phyloP scores from a whole-genome alignment of 2,329 filamentous ascomycete species.

The Aspergillus sp. region DNA sequence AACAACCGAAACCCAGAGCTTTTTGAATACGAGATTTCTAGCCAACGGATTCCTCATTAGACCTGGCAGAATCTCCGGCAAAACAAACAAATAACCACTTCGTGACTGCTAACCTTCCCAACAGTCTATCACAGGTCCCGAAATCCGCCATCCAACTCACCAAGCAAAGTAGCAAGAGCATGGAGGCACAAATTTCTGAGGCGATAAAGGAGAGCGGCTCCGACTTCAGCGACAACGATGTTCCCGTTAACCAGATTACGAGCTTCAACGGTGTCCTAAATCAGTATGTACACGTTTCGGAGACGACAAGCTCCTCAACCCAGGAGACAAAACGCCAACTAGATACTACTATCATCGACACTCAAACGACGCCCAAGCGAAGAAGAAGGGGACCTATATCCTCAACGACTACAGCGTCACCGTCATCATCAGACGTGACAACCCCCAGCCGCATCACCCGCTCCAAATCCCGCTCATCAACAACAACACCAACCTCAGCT shows the following conservation, averaged over 20 bases:
- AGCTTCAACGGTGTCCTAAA: conserved; percentile 39
- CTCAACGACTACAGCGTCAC: conserved; percentile 4
- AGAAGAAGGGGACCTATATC: conserved; percentile 1
- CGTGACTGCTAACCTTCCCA: background rate
- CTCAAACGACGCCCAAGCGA: conserved; percentile 16
- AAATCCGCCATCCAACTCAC: background rate
- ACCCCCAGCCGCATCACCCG: conserved; percentile 6
- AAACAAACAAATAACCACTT: background rate
- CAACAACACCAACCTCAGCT: background rate
- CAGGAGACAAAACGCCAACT: conserved; percentile 1
- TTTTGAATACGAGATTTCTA: background rate
- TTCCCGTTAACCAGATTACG: conserved; percentile 34
- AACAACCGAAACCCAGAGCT: background rate
- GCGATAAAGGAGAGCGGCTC: background rate
- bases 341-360: background rate
- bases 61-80: background rate
- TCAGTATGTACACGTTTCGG: conserved; percentile 30
- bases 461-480: background rate
- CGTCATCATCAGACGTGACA: conserved; percentile 16
- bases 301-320: background rate
- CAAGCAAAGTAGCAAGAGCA: background rate
- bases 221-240: conserved; percentile 16
- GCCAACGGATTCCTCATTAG: background rate
- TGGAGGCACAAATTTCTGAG: conserved; percentile 2
- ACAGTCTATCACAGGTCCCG: background rate